Evolutionary conservation across 2,329 filamentous ascomycete species (phyloP).

Genomic region (Pleoardoris graminearum): DNA sequence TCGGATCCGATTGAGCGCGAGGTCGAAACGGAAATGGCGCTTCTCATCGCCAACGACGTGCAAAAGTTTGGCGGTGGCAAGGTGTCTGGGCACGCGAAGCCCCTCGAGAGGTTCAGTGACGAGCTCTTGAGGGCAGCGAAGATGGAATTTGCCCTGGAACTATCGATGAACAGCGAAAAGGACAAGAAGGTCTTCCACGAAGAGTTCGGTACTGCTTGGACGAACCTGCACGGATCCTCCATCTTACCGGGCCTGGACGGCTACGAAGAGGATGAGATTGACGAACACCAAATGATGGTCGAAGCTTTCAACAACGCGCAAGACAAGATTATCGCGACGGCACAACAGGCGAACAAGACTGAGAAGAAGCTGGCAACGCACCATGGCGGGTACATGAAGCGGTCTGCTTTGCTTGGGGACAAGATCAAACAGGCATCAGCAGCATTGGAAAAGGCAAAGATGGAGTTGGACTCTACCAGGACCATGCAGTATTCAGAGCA

Average conservation of each 20-base stretch:
- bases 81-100: slow-evolving; percentile 63
- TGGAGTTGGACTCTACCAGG: slow-evolving; percentile 73
- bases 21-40: slow-evolving; percentile 76
- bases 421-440: slow-evolving; percentile 78
- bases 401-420: slow-evolving; percentile 75
- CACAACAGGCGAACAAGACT: slow-evolving; percentile 80
- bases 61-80: slow-evolving; percentile 71
- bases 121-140: slow-evolving; percentile 73
- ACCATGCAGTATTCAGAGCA: slow-evolving; percentile 80
- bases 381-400: slow-evolving; percentile 86
- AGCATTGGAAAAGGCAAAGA: slow-evolving; percentile 71
- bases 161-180: slow-evolving; percentile 56
- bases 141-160: slow-evolving; percentile 73
- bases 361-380: slow-evolving; percentile 92
- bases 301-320: slow-evolving; percentile 77
- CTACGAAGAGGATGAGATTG: slow-evolving; percentile 76
- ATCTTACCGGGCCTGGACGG: slow-evolving; percentile 77
- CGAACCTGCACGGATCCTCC: slow-evolving; percentile 50
- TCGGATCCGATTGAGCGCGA: slow-evolving; percentile 67
- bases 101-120: slow-evolving; percentile 70
- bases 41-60: slow-evolving; percentile 82
- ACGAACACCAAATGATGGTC: slow-evolving; percentile 67
- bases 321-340: slow-evolving; percentile 71
- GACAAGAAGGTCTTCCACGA: slow-evolving; percentile 52
- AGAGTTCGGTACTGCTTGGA: slow-evolving; percentile 53